Base-by-base conservation (phyloP, 1,284 basidiomycete species). In the Phylloboletellus chloephorus region DNA sequence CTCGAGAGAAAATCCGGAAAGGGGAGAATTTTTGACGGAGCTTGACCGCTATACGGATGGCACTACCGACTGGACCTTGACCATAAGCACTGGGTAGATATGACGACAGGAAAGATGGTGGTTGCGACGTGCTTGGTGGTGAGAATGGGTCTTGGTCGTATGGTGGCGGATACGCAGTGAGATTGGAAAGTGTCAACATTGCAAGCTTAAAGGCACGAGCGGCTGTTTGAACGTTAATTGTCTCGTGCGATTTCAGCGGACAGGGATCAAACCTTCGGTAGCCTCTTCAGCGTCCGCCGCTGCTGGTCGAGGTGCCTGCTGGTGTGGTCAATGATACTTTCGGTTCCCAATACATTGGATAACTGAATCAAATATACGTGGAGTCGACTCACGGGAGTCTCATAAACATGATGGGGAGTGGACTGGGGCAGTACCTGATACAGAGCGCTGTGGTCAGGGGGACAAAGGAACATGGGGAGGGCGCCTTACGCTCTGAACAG, bases 121-220 rank as follows among this genome's bases (percentile, higher is more conserved):
- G 56, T 35, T 68, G 69, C 10, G 65, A 60, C 39, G 60, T 61
- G 21, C 44, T 50, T 7, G 56, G 42, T 29, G 67, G 64, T 19
- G 60, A 51, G 16, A 66, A 66, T 2, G 76, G 67, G 33, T 80
- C 75, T 32, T 74, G 73, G 5, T 73, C 70, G 43, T 76, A 72
- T 34, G 70, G 63, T 22, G 73, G 69, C 10, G 78, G 73, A 45
- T 76, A 66, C 10, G 78, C 68, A 15, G 76, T 80, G 43, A 88
- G 63, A 17, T 76, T 71, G 4, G 76, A 64, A 12, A 87, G 68
- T 3, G 81, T 82, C 7, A 72, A 59, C 45, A 83, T 58, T 9
- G 84, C 84, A 60, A 83, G 77, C 57, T 73, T 80, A 63, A 83
- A 86, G 8, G 83, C 83, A 47, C 79, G 74, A 17, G 72, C 63